Evolutionary conservation across 1,284 basidiomycete species (phyloP), one percentile per base, ranked within the genome.

Genomic region (Sanghuangporus baumii): DNA sequence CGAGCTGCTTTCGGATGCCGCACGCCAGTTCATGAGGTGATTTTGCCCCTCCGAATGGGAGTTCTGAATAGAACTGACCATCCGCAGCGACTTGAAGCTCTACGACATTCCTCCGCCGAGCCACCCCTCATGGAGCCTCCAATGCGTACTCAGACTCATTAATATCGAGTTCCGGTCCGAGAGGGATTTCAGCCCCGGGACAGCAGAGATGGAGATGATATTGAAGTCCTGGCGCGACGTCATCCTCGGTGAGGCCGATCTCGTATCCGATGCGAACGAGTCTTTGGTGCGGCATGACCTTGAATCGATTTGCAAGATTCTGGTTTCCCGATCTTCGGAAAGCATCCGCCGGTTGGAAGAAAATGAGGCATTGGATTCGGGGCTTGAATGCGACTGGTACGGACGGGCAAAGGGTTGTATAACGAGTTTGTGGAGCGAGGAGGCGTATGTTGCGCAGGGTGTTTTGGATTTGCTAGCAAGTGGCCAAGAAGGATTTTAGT

Each of bases 21-120:
- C 84, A 5, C 94, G 93, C 5, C 94, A 93, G 69, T 93, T 89
- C 88, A 84, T 85, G 93, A 93, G 73, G 67, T 76, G 71, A 8
- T 38, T 38, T 48, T 37, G 34, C 48, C 18, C 50, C 20, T 47
- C 62, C 41, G 52, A 55, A 8, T 38, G 37, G 48, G 41, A 20
- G 38, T 61, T 26, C 43, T 40, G 56, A 57, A 57, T 48, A 31
- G 5, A 31, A 46, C 43, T 46, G 43, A 46, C n/a, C 66, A 54
- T 63, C 66, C 61, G 61, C 67, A 93, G 93, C 36, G 83, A 91
- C 59, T 93, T 91, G 86, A 88, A 84, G 1, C 70, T 94, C 34
- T 85, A 92, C 68, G 75, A 76, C 14, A 74, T 77, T 9, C 84
- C 85, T 31, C 69, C 70, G 8, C 80, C 85, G n/a, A 83, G 84